A percentile compares a stretch with the other conserved stretches of the same genome.
Evolutionary conservation across 306 rosid species (phyloP).

Genomic region (Rubus idaeus): DNA sequence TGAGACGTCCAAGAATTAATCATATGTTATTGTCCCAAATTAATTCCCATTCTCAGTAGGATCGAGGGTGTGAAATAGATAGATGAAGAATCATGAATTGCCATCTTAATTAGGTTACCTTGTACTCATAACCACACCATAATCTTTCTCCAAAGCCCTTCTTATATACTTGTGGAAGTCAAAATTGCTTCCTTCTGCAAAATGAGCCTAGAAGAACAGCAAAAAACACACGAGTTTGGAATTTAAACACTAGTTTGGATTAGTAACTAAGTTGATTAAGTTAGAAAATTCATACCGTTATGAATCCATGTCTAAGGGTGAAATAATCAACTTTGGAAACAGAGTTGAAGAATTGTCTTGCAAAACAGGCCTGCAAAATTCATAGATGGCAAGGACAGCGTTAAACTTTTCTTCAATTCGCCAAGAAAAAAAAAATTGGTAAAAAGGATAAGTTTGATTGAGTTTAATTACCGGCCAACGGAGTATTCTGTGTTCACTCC

Average conservation of each 20-base stretch:
- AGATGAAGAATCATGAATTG: background rate
- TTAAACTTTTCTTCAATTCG: background rate
- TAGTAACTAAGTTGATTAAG: too few species aligned
- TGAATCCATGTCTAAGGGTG: conserved; percentile 65
- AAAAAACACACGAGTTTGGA: background rate
- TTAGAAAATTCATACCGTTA: conserved; percentile 34
- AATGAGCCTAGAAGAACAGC: conserved; percentile 44
- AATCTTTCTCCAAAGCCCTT: conserved; percentile 54
- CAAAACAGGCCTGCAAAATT: conserved; percentile 41
- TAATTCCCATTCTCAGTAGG: background rate
- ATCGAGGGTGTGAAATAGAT: background rate
- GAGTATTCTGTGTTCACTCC: conserved; percentile 45
- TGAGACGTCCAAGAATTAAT: background rate
- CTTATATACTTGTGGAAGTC: conserved; percentile 52
- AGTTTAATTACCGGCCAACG: conserved; percentile 42
- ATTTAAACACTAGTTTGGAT: too few species aligned
- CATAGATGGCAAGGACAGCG: background rate
- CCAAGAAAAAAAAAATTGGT: background rate
- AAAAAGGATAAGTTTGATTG: background rate
- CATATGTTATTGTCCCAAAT: background rate
- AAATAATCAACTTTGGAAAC: conserved; percentile 55
- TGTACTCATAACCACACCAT: conserved; percentile 49
- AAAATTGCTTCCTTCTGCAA: conserved; percentile 51
- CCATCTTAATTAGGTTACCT: conserved; percentile 32
- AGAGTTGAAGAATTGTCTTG: conserved; percentile 47